Evolutionary conservation across 1,284 basidiomycete species (phyloP), one percentile per base, ranked within the genome.

Genomic region (Tylopilus sp.): DNA sequence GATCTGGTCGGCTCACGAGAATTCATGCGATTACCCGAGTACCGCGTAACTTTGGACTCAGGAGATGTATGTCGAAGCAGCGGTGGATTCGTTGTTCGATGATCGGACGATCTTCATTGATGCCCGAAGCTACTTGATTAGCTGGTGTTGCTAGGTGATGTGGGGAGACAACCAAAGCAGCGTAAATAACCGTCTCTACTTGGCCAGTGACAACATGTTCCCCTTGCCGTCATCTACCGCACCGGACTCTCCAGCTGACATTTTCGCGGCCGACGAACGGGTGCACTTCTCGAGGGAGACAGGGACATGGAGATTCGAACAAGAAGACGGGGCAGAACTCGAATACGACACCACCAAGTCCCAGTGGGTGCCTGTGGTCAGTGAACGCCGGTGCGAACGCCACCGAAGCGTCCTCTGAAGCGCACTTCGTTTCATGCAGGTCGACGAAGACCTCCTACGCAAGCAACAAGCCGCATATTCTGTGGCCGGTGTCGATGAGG

Each of bases 401-500:
- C 39, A 25, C 8, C 19, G 4, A 18, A 19, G 58, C 47, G 44
- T 61, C 19, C 8, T 34, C 15, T 25, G 3, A 23, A 25, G 25
- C 44, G 59, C 38, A 50, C 19, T 7, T 36, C 31, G 46, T 35
- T 38, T 26, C 48, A 39, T 48, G 19, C 52, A 84, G 91, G 73
- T 92, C 30, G 89, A 92, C 58, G 91, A 94, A 54, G 88, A 90
- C 53, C 74, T 88, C 19, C 64, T 94, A 53, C 84, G 82, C 61
- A 84, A 83, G 31, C 94, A 97, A 65, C 95, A 97, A 71, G 91
- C 90, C 4, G 92, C 92, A 2, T 97, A 97, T 69, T 87, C 92
- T 3, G 76, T 97, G 2, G 77, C 76, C 26, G 95, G 93, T 13
- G 90, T 97, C 7, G 92, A 97, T 64, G 93, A 97, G 74, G 81